Base-by-base conservation (phyloP, 2,329 filamentous ascomycete species). In the Tolypocladium ophioglossoides region DNA sequence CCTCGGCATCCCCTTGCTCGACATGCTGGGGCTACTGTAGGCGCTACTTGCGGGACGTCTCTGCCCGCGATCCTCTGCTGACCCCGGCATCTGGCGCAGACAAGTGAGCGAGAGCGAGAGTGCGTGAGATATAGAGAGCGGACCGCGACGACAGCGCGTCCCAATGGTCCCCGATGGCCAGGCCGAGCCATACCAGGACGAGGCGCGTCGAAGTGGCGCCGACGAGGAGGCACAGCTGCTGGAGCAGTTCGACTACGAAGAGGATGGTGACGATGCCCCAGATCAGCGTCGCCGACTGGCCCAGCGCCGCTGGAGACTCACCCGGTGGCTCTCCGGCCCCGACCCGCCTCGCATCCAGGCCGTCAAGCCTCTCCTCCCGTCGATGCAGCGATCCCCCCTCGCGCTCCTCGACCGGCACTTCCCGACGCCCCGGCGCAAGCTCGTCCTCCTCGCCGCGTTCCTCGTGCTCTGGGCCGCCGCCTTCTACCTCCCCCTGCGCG, bases 401-500 rank as follows among this genome's bases (percentile, higher is more conserved):
- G 44, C 20, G 16, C 18, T 47, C 27, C 18, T 47, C 16, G 44
- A 32, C 16, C 44, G 27, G 27, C 44, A 14, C 44, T 9, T 9
- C 24, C 27, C 44, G 27, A 47, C 44, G 7, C 44, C 16, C 16
- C 16, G 27, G 24, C 44, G 44, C 27, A 32, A 20, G 44, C 16
- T n/a, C 24, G 27, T 5, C 9, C 71, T 87, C 7, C 72, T 87
- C 51, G 68, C 82, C 46, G 70, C 74, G 39, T 86, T 84, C 58
- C 80, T 87, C 51, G 74, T 78, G 32, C 68, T 80, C 52, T 94
- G 88, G 89, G 68, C 89, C 18, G 65, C 87, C 50, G 78, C 79
- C 0, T 92, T 91, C 67, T 76, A 79, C 27, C 66, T 90, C 44
- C 79, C 91, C 22, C 78, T 88, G 68, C 80, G 84, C 61, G 75